These are phyloP conservation scores for Gyromitra esculenta DNA, from an alignment of 2,329 filamentous ascomycete species.

Conservation along the genomic window DNA sequence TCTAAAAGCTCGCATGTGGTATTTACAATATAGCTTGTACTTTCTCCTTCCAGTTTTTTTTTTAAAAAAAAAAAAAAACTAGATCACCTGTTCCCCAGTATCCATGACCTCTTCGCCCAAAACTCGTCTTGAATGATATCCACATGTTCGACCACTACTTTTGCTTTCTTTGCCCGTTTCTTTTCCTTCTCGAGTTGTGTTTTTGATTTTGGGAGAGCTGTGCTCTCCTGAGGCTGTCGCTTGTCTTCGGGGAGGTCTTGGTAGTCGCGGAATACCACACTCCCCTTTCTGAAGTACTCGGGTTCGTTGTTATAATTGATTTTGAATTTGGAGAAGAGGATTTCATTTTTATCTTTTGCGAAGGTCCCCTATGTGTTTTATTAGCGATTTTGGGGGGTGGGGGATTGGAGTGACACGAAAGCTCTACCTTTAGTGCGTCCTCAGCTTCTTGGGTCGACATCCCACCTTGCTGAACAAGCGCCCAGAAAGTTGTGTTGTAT, in stretches of 20 bases:
- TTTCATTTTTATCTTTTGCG: constrained; percentile 92
- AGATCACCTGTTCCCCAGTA: constrained; percentile 63
- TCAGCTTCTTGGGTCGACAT: constrained; percentile 83
- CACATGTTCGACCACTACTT: constrained; percentile 81
- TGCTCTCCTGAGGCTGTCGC: constrained; percentile 9
- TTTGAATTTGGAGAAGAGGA: constrained; percentile 84
- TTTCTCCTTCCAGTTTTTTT: neutral
- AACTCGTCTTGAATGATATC: constrained; percentile 97
- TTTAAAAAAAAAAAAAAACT: neutral
- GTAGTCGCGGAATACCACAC: constrained; percentile 79
- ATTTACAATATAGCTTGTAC: neutral
- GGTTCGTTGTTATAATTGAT: constrained; percentile 99
- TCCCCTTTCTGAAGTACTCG: constrained; percentile 93
- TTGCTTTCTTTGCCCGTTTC: constrained; percentile 82
- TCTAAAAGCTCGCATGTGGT: neutral
- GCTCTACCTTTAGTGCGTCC: constrained; percentile 72
- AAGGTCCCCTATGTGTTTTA: constrained; percentile 73
- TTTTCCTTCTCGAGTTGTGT: constrained; percentile 84
- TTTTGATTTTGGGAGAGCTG: constrained; percentile 68
- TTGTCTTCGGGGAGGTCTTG: constrained; percentile 4
- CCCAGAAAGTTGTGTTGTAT: constrained; percentile 98
- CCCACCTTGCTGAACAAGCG: constrained; percentile 79
- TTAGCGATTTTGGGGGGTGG: neutral
- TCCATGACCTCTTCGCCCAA: constrained; percentile 87
- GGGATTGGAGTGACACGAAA: neutral